Percentiles rank a stretch among this genome's conserved stretches.
Conservation (phyloP, 177 flowering plant genomes). For the Vitis hybrid region DNA sequence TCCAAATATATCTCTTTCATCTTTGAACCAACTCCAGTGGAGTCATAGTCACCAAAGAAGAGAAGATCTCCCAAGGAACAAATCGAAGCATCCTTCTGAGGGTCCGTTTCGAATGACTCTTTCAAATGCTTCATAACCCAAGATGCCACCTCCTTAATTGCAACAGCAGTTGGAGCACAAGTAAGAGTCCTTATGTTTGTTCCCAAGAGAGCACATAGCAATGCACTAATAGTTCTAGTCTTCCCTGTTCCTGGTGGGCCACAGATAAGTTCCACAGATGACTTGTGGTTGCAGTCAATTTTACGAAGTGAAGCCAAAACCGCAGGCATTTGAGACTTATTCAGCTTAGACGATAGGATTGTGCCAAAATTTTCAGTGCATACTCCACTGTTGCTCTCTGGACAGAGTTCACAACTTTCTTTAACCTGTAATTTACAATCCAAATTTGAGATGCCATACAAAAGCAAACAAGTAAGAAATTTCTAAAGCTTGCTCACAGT, state of each 20-base stretch:
- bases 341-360: slow-evolving; percentile 20
- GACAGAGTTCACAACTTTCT: slow-evolving; percentile 27
- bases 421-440: slow-evolving; percentile 23
- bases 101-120: slow-evolving; percentile 10
- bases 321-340: slow-evolving; percentile 49
- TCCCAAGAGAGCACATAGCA: slow-evolving; percentile 44
- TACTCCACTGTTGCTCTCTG: not conserved
- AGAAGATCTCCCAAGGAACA: slow-evolving; percentile 31
- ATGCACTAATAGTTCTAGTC: slow-evolving; percentile 49
- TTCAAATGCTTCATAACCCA: slow-evolving; percentile 37
- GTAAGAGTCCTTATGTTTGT: slow-evolving; percentile 43
- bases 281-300: slow-evolving; percentile 35
- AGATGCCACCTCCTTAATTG: slow-evolving; percentile 49
- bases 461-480: not conserved
- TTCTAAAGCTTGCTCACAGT: too few species aligned
- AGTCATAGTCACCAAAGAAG: too few species aligned
- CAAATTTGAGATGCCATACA: not conserved
- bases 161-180: slow-evolving; percentile 76
- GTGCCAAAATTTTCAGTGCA: slow-evolving; percentile 1
- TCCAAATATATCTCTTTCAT: too few species aligned
- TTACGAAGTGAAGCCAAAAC: slow-evolving; percentile 30
- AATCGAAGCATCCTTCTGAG: not conserved
- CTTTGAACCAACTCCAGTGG: too few species aligned
- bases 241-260: slow-evolving; percentile 90
- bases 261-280: slow-evolving; percentile 57